Evolutionary conservation across 345 rosid species (phyloP), one percentile per base, ranked within the genome.

Genomic region (Populus pruinosa): DNA sequence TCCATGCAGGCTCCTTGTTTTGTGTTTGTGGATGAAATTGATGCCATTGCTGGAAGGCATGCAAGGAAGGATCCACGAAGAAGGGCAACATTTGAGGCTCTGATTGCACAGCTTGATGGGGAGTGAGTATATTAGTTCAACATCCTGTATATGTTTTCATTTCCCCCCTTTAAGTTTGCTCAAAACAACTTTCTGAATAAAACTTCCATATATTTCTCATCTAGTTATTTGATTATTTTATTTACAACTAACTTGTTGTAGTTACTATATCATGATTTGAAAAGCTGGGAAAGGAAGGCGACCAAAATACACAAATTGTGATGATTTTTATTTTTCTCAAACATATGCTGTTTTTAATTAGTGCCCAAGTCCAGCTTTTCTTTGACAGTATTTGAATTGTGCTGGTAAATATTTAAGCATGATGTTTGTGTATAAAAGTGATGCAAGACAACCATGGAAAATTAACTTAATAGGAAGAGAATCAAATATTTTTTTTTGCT

Each of bases 31-130:
- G 99, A 95, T 84, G 99, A 95, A 87, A 88, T 95, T 70, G 99
- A 95, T 87, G 99, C 99, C 49, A 93, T 95, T 83, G 98, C 97
- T 74, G 99, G 99, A 85, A 90, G 91, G 82, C 98, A 91, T 84
- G 93, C 94, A 38, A 90, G 91, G 78, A 93, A 90, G 83, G 98
- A 95, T 89, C 94, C 94, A 49, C 87, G 92, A 43, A 88, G 95
- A 78, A 88, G 93, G 85, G 93, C 93, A 63, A 91, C 97, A 55
- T 93, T 91, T 86, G 96, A 92, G 85, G 97, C 99, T 73, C 85
- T 95, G 72, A 86, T 91, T 76, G 90, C 97, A 6, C 99, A 95
- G 83, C 97, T 95, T 67, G 98, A 95, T 50, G 97, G 97, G 68
- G 99, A 93, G 98, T 95, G 87, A 91, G 99, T 84, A 20, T 71